Evolutionary conservation across 148 eudicot species (phyloP), one percentile per base, ranked within the genome.

Genomic region (Arbutus unedo): DNA sequence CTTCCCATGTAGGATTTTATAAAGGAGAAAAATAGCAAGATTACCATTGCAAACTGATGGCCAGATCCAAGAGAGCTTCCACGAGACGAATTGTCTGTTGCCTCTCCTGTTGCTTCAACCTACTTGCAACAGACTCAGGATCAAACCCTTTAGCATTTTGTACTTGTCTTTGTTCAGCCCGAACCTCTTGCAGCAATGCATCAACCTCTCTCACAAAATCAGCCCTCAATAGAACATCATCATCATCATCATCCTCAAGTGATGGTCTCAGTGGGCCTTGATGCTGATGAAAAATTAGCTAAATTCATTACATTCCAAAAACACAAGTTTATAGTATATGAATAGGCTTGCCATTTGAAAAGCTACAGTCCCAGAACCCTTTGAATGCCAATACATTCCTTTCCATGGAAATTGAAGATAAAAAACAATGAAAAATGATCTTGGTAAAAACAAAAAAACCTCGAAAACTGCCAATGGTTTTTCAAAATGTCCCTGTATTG

Each of bases 201-300:
- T 91, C 93, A 13, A 97, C 93, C 84, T 94, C 99, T 83, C 98
- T 86, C 23, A 94, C 90, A 55, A 97, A 97, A 88, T 97, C 99
- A 48, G 86, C 93, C 84, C 99, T 94, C 80, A 94, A 78, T 70
- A 97, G 91, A 70, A 97, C 79, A 66, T 93, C 91, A n/a, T 96
- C 38, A 66, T 93, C 91, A n/a, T 96, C 38, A 31, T 31, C 99
- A 14, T 82, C 87, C 88, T 90, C 97, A 62, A 87, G 59, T 41
- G 88, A 84, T 45, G 92, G 95, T 77, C 91, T 90, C 78, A 97
- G 19, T 6, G 93, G 97, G 5, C 99, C 99, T 85, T 93, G 83
- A 85, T 94, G 98, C 99, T 95, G 89, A 66, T 79, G 48, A 43
- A 76, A 79, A 79, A 72, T 13, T 44, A 79, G 47, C 8, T 50